phyloP scores from a whole-genome alignment of 2,329 filamentous ascomycete species.

The Exophiala calicioides region DNA sequence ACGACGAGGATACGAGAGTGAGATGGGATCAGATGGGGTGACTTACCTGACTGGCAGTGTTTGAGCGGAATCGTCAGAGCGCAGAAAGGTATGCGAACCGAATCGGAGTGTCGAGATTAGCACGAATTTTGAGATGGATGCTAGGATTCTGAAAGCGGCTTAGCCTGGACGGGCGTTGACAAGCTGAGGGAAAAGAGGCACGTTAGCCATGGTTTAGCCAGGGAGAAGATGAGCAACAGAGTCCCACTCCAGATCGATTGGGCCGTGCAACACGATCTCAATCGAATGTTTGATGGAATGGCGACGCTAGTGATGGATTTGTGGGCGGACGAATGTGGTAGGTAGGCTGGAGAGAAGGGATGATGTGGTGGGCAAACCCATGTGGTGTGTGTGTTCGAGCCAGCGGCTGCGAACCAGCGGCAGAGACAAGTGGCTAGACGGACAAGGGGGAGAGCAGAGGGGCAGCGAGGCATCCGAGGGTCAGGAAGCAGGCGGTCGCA shows the following conservation, averaged over 20 bases:
- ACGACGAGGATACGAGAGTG: conserved; percentile 17
- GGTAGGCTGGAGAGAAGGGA: conserved; percentile 19
- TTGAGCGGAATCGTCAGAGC: conserved; percentile 32
- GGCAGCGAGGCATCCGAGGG: conserved; percentile 21
- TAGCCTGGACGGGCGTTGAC: conserved; percentile 21
- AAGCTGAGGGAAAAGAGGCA: conserved; percentile 13
- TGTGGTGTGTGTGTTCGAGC: conserved; percentile 25
- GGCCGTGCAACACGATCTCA: conserved; percentile 29
- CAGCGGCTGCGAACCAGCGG: conserved; percentile 24
- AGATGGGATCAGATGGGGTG: conserved; percentile 23
- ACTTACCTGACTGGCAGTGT: conserved; percentile 32
- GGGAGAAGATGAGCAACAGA: conserved; percentile 21
- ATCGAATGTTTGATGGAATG: conserved; percentile 20
- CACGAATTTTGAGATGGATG: conserved; percentile 23
- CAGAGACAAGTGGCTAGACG: conserved; percentile 12
- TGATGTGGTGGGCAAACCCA: conserved; percentile 27
- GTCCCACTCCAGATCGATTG: conserved; percentile 28
- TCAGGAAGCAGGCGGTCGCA: conserved; percentile 12
- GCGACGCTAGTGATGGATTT: conserved; percentile 28
- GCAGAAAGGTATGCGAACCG: conserved; percentile 31
- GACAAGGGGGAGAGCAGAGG: conserved; percentile 22
- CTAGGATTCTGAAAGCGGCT: conserved; percentile 26
- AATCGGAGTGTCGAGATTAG: conserved; percentile 29
- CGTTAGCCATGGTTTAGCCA: conserved; percentile 25
- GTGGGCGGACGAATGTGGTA: conserved; percentile 19